Percentiles rank a stretch among this genome's conserved stretches.
phyloP scores from a whole-genome alignment of 306 rosid genomes.

The Quercus engelmannii region DNA sequence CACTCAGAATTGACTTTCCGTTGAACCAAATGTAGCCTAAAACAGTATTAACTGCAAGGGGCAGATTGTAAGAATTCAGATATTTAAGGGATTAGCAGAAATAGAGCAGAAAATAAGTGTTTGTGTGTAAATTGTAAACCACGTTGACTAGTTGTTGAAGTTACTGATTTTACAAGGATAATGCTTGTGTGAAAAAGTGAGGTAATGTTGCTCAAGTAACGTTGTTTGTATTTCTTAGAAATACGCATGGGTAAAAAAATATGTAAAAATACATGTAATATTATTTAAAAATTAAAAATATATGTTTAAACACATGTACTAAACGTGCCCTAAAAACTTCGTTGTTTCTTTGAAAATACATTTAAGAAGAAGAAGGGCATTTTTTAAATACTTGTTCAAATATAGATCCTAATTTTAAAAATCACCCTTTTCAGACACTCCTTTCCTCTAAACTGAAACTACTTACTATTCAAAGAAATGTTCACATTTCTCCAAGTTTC shows the following conservation, averaged over 20 bases:
- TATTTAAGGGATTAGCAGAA: not conserved
- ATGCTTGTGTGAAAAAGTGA: not conserved
- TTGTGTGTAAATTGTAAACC: not conserved
- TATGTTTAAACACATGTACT: no score
- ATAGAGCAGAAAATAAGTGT: not conserved
- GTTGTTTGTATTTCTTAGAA: no score
- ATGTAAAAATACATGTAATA: no score
- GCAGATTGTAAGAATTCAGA: not conserved
- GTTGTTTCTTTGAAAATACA: not conserved
- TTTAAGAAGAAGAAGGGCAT: not conserved
- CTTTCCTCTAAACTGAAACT: no score
- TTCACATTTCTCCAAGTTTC: not conserved
- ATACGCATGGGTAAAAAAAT: no score
- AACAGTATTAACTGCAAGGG: not conserved
- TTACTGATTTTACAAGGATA: conserved; percentile 10
- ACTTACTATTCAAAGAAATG: not conserved
- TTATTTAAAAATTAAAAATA: no score
- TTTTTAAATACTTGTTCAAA: not conserved
- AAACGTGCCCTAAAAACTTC: not conserved
- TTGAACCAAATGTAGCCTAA: no score
- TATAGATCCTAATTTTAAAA: not conserved
- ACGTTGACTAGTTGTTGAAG: conserved; percentile 3
- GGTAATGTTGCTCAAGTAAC: no score
- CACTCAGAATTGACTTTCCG: no score
- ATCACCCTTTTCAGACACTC: no score